Conservation (phyloP, 805 yeast species). For the Candida palmyrensis region DNA sequence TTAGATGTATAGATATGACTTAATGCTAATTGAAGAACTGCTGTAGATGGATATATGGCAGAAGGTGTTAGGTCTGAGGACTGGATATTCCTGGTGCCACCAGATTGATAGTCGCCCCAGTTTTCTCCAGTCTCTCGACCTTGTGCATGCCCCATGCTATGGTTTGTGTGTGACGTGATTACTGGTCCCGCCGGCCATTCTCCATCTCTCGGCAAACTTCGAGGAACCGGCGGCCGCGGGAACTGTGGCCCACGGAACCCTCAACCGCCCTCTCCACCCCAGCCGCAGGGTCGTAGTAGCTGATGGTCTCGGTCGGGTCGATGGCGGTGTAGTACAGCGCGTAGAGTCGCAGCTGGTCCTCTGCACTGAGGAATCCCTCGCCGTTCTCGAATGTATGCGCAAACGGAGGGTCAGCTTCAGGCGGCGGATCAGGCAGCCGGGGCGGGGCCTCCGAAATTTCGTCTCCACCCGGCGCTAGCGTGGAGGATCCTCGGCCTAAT, state of each 20-base stretch:
- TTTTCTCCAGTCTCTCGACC: too few species aligned
- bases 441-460: constrained; percentile 2
- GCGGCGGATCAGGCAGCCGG: constrained; percentile 3
- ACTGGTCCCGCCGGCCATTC: too few species aligned
- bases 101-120: too few species aligned
- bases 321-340: constrained; percentile 29
- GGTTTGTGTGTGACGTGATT: too few species aligned
- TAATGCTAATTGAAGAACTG: constrained; percentile 5
- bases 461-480: not conserved
- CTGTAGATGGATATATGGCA: not conserved
- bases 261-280: constrained; percentile 1
- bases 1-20: constrained; percentile 2
- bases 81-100: too few species aligned
- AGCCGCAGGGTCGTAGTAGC: constrained; percentile 13
- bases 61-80: too few species aligned
- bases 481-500: constrained; percentile 7
- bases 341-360: constrained; percentile 36
- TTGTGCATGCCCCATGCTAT: too few species aligned
- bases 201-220: too few species aligned
- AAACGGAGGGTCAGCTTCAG: constrained; percentile 13
- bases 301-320: constrained; percentile 12
- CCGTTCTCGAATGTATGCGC: constrained; percentile 13
- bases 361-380: constrained; percentile 38
- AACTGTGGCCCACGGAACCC: constrained; percentile 15
- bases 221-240: constrained; percentile 4